A percentile compares a stretch with the other conserved stretches of the same genome.
phyloP scores from a whole-genome alignment of 1,284 basidiomycete genomes.

The Microbotryomycetes sp. region DNA sequence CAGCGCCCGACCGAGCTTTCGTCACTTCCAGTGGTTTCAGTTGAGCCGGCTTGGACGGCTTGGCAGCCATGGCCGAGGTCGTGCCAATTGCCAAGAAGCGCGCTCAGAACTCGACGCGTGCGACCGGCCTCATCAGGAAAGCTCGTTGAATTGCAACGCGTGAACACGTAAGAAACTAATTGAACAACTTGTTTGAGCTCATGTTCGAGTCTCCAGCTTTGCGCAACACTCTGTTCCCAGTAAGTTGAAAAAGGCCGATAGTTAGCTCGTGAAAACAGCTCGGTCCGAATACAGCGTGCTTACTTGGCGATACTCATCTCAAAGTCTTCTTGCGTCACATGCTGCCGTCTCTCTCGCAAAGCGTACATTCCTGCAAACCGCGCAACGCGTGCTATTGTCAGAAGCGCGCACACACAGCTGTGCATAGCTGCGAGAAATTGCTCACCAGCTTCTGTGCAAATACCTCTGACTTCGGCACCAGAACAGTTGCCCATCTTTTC shows the following conservation, averaged over 20 bases:
- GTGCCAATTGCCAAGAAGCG: too few relatives aligned
- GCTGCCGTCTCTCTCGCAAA: slow-evolving; percentile 84
- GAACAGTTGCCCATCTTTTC: slow-evolving; percentile 98
- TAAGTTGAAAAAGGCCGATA: not conserved
- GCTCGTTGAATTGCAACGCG: too few relatives aligned
- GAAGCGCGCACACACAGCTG: too few relatives aligned
- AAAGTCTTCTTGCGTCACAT: slow-evolving; percentile 97
- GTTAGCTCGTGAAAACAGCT: not conserved
- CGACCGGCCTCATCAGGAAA: too few relatives aligned
- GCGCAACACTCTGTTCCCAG: slow-evolving; percentile 40
- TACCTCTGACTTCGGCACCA: slow-evolving; percentile 94
- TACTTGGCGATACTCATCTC: slow-evolving; percentile 93
- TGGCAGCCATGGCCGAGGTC: too few relatives aligned
- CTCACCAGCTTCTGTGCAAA: slow-evolving; percentile 93
- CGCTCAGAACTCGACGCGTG: too few relatives aligned
- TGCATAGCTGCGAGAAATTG: too few relatives aligned
- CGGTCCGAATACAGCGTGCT: not conserved
- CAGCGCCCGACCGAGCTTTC: too few relatives aligned
- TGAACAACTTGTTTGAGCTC: slow-evolving; percentile 44
- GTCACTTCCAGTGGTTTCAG: too few relatives aligned
- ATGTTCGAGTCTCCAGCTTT: slow-evolving; percentile 42
- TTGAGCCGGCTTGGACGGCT: too few relatives aligned
- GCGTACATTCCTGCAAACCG: slow-evolving; percentile 79
- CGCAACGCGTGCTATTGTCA: too few relatives aligned
- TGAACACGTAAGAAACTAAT: too few relatives aligned